phyloP scores from a whole-genome alignment of 495 filamentous ascomycete genomes.

The Xylaria flabelliformis region DNA sequence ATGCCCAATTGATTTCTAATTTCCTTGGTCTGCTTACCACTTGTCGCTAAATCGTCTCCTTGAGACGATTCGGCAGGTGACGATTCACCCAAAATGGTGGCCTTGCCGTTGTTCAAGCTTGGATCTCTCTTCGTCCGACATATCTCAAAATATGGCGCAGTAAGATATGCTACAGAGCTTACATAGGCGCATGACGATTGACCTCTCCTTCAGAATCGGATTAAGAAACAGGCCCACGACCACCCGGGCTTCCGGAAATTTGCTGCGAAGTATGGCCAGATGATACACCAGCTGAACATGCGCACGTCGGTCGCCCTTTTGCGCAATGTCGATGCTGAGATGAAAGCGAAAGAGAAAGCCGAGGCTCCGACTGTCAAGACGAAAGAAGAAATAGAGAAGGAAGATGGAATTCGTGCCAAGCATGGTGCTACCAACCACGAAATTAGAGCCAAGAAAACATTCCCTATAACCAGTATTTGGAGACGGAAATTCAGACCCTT shows the following conservation, averaged over 20 bases:
- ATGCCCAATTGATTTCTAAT: neutral
- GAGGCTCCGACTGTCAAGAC: slow-evolving; percentile 82
- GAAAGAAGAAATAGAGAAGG: slow-evolving; percentile 70
- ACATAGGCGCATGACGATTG: slow-evolving; percentile 19
- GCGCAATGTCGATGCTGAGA: slow-evolving; percentile 73
- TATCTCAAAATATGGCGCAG: slow-evolving; percentile 67
- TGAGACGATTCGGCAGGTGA: neutral
- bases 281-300: slow-evolving; percentile 93
- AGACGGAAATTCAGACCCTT: slow-evolving; percentile 70
- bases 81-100: slow-evolving; percentile 52
- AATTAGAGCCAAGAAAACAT: slow-evolving; percentile 40
- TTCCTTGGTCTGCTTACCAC: neutral
- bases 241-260: slow-evolving; percentile 87
- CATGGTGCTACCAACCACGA: slow-evolving; percentile 48
- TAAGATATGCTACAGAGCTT: slow-evolving; percentile 37
- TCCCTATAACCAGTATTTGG: slow-evolving; percentile 54
- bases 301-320: slow-evolving; percentile 83
- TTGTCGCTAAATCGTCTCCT: neutral
- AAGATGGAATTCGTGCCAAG: slow-evolving; percentile 58
- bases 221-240: slow-evolving; percentile 93
- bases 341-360: slow-evolving; percentile 65
- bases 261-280: slow-evolving; percentile 71
- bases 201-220: slow-evolving; percentile 72
- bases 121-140: slow-evolving; percentile 57
- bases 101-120: slow-evolving; percentile 56